phyloP scores from a whole-genome alignment of 768 basidiomycete genomes.

The Suillus occidentalis region DNA sequence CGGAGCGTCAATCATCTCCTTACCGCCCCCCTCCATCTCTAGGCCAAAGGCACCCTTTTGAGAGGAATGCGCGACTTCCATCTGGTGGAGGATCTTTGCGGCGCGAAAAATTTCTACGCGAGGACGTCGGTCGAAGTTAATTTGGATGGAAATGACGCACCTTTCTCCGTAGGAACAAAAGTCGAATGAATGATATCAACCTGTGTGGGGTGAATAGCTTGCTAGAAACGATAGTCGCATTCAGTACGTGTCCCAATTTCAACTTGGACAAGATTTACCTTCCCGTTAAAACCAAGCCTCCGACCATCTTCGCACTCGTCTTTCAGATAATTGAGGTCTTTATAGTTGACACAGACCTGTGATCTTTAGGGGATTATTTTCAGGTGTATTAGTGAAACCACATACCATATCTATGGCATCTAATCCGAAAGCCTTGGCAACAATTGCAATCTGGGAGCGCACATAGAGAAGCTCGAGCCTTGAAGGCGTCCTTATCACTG shows the following conservation, averaged over 20 bases:
- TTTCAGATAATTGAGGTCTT: constrained; percentile 60
- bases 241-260: constrained; percentile 4
- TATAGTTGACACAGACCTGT: constrained; percentile 88
- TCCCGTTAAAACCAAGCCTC: constrained; percentile 87
- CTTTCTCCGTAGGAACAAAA: constrained; percentile 73
- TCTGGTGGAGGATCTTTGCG: constrained; percentile 63
- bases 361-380: background rate
- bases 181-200: constrained; percentile 73
- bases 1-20: constrained; percentile 89
- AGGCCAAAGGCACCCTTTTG: constrained; percentile 73
- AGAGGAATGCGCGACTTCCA: constrained; percentile 56
- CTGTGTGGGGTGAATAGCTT: constrained; percentile 93
- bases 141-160: constrained; percentile 34
- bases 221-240: constrained; percentile 45
- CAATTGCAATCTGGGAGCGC: constrained; percentile 77
- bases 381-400: background rate
- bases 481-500: constrained; percentile 72
- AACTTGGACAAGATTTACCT: constrained; percentile 44
- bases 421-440: constrained; percentile 80
- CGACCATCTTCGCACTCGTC: constrained; percentile 82
- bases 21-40: constrained; percentile 51
- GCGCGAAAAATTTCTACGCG: constrained; percentile 74
- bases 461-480: constrained; percentile 80
- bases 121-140: background rate
- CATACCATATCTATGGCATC: constrained; percentile 89